Conservation (phyloP, 2,329 filamentous ascomycete species). For the Diplocarpon mali region DNA sequence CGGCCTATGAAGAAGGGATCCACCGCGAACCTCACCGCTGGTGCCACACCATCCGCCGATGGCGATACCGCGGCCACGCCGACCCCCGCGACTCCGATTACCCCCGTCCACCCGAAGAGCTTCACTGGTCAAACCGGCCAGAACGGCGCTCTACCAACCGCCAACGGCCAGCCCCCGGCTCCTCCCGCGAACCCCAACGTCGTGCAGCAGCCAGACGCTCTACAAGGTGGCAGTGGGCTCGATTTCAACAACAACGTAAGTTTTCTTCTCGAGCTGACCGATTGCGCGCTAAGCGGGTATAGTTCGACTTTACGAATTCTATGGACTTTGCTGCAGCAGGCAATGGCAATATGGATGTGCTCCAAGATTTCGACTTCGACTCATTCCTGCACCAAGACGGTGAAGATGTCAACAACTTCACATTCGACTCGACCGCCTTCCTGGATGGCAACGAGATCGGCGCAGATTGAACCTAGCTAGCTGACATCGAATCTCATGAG, state of each 20-base stretch:
- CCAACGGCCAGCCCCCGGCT: constrained; percentile 31
- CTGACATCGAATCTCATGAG: constrained; percentile 3
- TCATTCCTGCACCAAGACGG: constrained; percentile 53
- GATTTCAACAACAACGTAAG: constrained; percentile 32
- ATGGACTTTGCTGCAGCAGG: constrained; percentile 48
- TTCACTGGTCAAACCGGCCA: constrained; percentile 40
- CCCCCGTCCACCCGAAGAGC: constrained; percentile 40
- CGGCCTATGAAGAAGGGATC: constrained; percentile 46
- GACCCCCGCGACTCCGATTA: constrained; percentile 53
- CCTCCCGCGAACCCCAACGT: constrained; percentile 33
- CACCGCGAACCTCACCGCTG: constrained; percentile 41
- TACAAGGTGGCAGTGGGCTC: constrained; percentile 35
- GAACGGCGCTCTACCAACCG: constrained; percentile 31
- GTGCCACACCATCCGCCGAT: constrained; percentile 48
- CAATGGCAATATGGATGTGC: constrained; percentile 40
- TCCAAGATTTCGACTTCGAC: constrained; percentile 59
- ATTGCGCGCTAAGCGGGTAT: constrained; percentile 14
- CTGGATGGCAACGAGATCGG: constrained; percentile 49
- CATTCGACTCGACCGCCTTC: constrained; percentile 42
- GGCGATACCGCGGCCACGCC: constrained; percentile 49
- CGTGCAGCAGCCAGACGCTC: constrained; percentile 36
- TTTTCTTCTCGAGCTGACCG: background rate
- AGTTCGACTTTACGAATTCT: constrained; percentile 19
- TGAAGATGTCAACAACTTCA: constrained; percentile 36
- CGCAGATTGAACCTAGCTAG: constrained; percentile 34